These are phyloP conservation scores for Leccinum disarticulatum DNA, from an alignment of 768 basidiomycete genomes.

Conservation along the genomic window DNA sequence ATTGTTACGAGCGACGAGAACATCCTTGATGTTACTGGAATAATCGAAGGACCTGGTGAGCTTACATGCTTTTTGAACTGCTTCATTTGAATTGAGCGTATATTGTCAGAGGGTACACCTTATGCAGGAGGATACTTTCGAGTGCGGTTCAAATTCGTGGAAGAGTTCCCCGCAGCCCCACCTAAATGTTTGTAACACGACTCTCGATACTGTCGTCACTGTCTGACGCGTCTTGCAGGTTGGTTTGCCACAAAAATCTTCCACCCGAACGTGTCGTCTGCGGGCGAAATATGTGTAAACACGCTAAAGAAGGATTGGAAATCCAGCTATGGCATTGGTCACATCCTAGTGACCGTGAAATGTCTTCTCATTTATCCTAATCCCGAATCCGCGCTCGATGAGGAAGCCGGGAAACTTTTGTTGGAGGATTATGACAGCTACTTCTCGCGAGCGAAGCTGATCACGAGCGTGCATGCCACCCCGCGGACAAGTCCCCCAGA, in stretches of 20 bases:
- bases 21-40: conserved; percentile 81
- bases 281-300: conserved; percentile 95
- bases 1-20: conserved; percentile 85
- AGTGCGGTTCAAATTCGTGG: conserved; percentile 84
- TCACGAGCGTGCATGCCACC: conserved; percentile 90
- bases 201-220: not conserved
- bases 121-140: conserved; percentile 72
- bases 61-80: conserved; percentile 2
- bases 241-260: conserved; percentile 94
- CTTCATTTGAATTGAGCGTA: conserved; percentile 7
- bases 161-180: conserved; percentile 91
- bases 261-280: conserved; percentile 89
- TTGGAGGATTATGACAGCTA: conserved; percentile 90
- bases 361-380: conserved; percentile 97
- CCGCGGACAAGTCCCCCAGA: conserved; percentile 72
- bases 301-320: conserved; percentile 98
- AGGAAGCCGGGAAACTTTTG: conserved; percentile 91
- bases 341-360: conserved; percentile 91
- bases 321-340: conserved; percentile 83
- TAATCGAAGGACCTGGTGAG: conserved; percentile 89
- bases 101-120: conserved; percentile 56
- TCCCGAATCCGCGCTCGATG: conserved; percentile 93
- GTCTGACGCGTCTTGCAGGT: conserved; percentile 46
- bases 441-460: conserved; percentile 80
- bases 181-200: conserved; percentile 72